phyloP scores from a whole-genome alignment of 352 stramenopile species.

The Pythium coloratum region DNA sequence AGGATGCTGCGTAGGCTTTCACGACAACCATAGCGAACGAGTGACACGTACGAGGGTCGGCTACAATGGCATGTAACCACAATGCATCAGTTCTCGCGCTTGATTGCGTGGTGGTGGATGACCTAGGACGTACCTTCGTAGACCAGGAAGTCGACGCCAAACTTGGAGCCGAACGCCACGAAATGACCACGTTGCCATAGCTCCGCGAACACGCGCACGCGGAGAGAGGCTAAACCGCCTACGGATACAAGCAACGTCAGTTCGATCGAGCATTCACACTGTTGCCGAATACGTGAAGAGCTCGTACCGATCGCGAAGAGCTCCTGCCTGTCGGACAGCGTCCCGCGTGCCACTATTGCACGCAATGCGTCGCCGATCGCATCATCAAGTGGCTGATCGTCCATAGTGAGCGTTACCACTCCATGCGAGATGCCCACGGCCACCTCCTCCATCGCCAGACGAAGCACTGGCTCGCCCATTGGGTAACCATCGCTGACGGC shows the following conservation, averaged over 20 bases:
- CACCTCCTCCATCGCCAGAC: slow-evolving; percentile 54
- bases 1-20: slow-evolving; percentile 40
- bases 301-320: slow-evolving; percentile 4
- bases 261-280: not conserved
- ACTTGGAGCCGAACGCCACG: slow-evolving; percentile 79
- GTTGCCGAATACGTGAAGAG: not conserved
- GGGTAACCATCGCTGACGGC: not conserved
- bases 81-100: not conserved
- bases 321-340: not conserved
- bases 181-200: slow-evolving; percentile 66
- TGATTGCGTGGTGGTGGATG: not conserved
- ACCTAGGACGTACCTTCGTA: slow-evolving; percentile 50
- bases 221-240: slow-evolving; percentile 17
- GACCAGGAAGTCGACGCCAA: slow-evolving; percentile 78
- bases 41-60: slow-evolving; percentile 42
- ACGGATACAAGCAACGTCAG: slow-evolving; percentile 11
- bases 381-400: not conserved
- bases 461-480: slow-evolving; percentile 26
- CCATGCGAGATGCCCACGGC: slow-evolving; percentile 36
- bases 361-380: slow-evolving; percentile 3
- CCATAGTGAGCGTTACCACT: slow-evolving; percentile 37
- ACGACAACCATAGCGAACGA: slow-evolving; percentile 56
- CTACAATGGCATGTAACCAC: slow-evolving; percentile 14
- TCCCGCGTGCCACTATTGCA: not conserved
- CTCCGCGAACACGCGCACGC: slow-evolving; percentile 58